Evolutionary conservation across 352 stramenopile genomes (phyloP), one percentile per base, ranked within the genome.

Genomic region (Elongisporangium prolatum): DNA sequence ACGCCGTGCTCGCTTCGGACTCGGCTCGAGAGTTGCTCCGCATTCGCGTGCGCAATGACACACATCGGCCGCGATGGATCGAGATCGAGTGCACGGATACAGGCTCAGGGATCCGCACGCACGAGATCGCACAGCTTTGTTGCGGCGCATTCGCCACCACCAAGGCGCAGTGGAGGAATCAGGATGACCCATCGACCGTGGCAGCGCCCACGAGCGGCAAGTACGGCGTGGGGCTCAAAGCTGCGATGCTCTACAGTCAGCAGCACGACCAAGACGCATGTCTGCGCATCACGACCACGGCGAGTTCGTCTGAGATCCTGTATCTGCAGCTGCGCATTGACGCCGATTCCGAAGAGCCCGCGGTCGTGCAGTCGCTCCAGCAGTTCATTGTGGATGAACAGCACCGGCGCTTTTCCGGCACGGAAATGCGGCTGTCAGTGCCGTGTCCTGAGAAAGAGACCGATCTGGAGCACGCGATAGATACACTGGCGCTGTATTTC

Each of bases 21-120:
- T 72, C 51, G 1, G 21, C 64, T 16, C 55, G 67, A 16, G 65
- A 75, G 37, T 52, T 87, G 63, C 60, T 91, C 34, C 79, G 84
- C 1, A 62, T 94, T 14, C 60, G 52, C 14, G 75, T 87, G 6
- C 54, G 71, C 14, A 50, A 63, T 18, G 60, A 71, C 21, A 66
- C 69, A 40, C 37, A 40, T n/a, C 21, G 59, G 14, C 69, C 63
- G 1, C 69, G 67, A 13, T 60, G 58, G 18, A 54, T 91, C 44
- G 80, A 91, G 55, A 67, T 94, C 28, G 63, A 89, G n/a, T 94
- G 84, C 54, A 77, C 76, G 11, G 84, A 94, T 57, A 92, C 80
- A 4, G 84, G 84, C 44, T 80, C 74, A 2, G 84, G 84, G 6
- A 87, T 94, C 25, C 69, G 67, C 4, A 71, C 78, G 16, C 82